Evolutionary conservation across 805 yeast genomes (phyloP), one percentile per base, ranked within the genome.

Genomic region (Pichia exigua): DNA sequence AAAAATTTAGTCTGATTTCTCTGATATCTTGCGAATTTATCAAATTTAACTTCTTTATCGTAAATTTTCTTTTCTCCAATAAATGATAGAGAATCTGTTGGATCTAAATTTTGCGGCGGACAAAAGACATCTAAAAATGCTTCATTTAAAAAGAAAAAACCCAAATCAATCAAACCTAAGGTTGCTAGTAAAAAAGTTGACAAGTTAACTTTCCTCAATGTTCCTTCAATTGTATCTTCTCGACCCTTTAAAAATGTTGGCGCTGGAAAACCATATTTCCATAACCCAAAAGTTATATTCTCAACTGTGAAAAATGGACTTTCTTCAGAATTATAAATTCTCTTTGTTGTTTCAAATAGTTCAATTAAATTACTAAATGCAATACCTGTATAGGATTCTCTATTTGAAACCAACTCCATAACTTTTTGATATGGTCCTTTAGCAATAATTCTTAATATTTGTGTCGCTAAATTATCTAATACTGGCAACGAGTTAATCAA

Each of bases 151-250:
- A 85, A 82, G 68, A 83, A 86, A 65, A 94, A 89, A 1, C 97
- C 98, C 45, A 87, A 84, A 54, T 88, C 94, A 48, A 86, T 77
- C 18, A 87, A 75, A 46, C 96, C 96, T 53, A 91, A 74, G 1
- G 94, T 80, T 0, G 97, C 94, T n/a, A 90, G 78, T 42, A 90
- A 70, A 62, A 89, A 94, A 0, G 96, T 89, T 0, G 96, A 87
- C 56, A 94, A 68, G 60, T 94, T 94, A 1, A 90, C 87, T 59
- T 92, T 87, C 53, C 95, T 81, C 35, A 92, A 66, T 0, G 94
- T 82, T 41, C 80, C 74, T 63, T 76, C 79, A 51, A 81, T 70
- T 47, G 81, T 75, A 54, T 81, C 83, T 58, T 82, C 88, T 53
- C 81, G 76, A 48, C 79, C 81, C 56, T 74, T 73, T 57, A 83